Conservation (phyloP, 495 filamentous ascomycete species). For the Penicillium nucicola region DNA sequence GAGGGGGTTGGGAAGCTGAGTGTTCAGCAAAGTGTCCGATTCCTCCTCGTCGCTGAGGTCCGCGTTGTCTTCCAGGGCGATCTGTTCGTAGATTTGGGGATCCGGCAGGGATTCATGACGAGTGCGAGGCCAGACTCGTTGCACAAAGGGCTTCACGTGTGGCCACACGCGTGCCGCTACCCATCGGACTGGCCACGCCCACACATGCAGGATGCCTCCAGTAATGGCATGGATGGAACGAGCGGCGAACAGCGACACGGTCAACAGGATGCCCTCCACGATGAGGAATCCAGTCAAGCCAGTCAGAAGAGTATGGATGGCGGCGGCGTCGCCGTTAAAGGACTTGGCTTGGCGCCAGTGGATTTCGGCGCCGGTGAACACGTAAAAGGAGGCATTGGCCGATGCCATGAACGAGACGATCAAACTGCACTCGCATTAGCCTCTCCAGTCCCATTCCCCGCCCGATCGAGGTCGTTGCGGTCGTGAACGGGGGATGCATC, state of each 20-base stretch:
- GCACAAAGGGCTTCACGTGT: conserved; percentile 2
- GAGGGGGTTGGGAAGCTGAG: background rate
- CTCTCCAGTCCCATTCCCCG: background rate
- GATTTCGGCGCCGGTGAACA: conserved; percentile 39
- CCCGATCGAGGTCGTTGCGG: too few relatives aligned
- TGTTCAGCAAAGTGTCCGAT: conserved; percentile 14
- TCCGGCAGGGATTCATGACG: conserved; percentile 16
- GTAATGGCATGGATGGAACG: conserved; percentile 20
- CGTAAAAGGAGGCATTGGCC: conserved; percentile 36
- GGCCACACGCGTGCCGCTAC: conserved; percentile 13
- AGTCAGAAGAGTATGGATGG: conserved; percentile 33
- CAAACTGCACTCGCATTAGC: conserved; percentile 21
- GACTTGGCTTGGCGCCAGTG: conserved; percentile 39
- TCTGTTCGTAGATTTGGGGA: conserved; percentile 30
- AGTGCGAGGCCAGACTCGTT: conserved; percentile 3
- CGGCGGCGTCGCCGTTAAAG: conserved; percentile 35
- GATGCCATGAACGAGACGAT: conserved; percentile 35
- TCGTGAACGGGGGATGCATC: background rate
- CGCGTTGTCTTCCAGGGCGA: conserved; percentile 26
- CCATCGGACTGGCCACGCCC: conserved; percentile 29
- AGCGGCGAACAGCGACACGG: conserved; percentile 24
- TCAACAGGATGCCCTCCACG: conserved; percentile 27
- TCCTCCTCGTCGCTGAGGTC: conserved; percentile 29
- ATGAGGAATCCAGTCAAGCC: conserved; percentile 38
- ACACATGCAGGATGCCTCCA: conserved; percentile 30